Conservation (phyloP, 1,139 yeast species). For the Saccharomyces hybrid region DNA sequence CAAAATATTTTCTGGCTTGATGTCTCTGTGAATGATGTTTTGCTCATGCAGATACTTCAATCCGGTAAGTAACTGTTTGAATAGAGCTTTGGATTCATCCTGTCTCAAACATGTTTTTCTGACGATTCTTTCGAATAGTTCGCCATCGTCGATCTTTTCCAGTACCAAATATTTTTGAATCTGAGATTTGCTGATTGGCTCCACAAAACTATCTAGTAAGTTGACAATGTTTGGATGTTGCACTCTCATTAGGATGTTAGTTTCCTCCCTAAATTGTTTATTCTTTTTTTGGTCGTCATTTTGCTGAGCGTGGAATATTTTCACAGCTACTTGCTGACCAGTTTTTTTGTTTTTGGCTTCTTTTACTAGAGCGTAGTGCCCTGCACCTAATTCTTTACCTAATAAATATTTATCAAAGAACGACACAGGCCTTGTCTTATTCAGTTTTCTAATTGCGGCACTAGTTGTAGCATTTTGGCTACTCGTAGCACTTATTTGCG, state of each 20-base stretch:
- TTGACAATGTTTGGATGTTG: conserved; percentile 65
- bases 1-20: conserved; percentile 70
- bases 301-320: conserved; percentile 65
- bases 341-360: conserved; percentile 53
- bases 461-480: conserved; percentile 16
- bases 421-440: conserved; percentile 13
- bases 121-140: conserved; percentile 61
- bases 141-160: conserved; percentile 70
- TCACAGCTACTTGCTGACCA: conserved; percentile 61
- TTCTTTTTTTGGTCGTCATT: conserved; percentile 41
- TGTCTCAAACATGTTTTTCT: conserved; percentile 52
- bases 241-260: conserved; percentile 55
- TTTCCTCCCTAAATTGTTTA: conserved; percentile 55
- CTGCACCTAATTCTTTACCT: conserved; percentile 60
- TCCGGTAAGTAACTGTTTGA: conserved; percentile 56
- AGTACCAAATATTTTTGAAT: conserved; percentile 59
- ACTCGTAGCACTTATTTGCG: conserved; percentile 19
- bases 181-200: conserved; percentile 49
- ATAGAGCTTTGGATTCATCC: conserved; percentile 54
- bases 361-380: conserved; percentile 72
- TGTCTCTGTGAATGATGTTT: conserved; percentile 66
- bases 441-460: conserved; percentile 9
- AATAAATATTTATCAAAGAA: conserved; percentile 55
- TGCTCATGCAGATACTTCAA: conserved; percentile 52
- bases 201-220: conserved; percentile 58